These are phyloP conservation scores for Saprolegnia diclina DNA, from an alignment of 352 stramenopile species.

Conservation along the genomic window DNA sequence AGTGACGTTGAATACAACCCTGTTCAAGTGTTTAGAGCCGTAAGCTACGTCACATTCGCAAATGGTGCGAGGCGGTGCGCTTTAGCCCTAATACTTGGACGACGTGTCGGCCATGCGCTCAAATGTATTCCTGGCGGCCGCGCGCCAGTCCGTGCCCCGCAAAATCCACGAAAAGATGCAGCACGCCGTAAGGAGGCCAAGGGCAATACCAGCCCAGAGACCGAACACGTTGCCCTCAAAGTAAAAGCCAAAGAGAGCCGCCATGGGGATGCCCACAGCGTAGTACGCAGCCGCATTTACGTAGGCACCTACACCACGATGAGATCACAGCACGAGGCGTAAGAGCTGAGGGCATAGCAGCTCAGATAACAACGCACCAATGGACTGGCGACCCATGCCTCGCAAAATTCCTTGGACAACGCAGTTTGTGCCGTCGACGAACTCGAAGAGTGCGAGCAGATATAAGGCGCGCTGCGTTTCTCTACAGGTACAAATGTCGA, in stretches of 20 bases:
- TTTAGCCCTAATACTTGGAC: too few relatives aligned
- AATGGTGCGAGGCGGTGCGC: too few relatives aligned
- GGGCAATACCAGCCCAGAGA: slow-evolving; percentile 50
- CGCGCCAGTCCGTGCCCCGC: slow-evolving; percentile 28
- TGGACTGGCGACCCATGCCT: slow-evolving; percentile 50
- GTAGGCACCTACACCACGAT: slow-evolving; percentile 38
- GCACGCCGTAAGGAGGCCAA: slow-evolving; percentile 48
- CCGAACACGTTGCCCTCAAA: slow-evolving; percentile 41
- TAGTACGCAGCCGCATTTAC: slow-evolving; percentile 74
- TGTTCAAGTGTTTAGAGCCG: too few relatives aligned
- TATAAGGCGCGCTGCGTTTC: slow-evolving; percentile 30
- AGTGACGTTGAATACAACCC: too few relatives aligned
- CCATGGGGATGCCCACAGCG: slow-evolving; percentile 62
- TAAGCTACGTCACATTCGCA: too few relatives aligned
- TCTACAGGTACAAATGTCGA: not conserved
- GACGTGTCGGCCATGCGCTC: too few relatives aligned
- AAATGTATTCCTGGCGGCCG: slow-evolving; percentile 34
- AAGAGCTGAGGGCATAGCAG: slow-evolving; percentile 46
- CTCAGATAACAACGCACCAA: slow-evolving; percentile 38
- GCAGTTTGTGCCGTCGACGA: slow-evolving; percentile 47
- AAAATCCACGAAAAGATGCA: slow-evolving; percentile 32
- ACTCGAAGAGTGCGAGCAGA: slow-evolving; percentile 35
- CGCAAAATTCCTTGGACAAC: slow-evolving; percentile 63
- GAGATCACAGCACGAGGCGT: too few relatives aligned
- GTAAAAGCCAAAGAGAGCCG: slow-evolving; percentile 51